These are phyloP conservation scores for Trichosanthes cucumerina DNA, from an alignment of 306 rosid species.

Conservation along the genomic window DNA sequence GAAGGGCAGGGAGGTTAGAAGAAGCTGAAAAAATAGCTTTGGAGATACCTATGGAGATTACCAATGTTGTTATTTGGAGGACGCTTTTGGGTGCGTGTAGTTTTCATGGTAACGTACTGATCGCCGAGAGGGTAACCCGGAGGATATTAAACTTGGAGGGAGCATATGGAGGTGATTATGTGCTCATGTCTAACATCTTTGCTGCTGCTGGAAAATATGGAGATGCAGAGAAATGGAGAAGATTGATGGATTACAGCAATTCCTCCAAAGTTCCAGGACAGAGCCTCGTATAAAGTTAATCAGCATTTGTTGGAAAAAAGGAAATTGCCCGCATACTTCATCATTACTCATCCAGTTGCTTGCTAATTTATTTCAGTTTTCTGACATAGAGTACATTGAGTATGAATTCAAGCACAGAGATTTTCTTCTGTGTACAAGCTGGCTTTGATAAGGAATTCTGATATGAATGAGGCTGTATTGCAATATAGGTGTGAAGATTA, in stretches of 20 bases:
- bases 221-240: conserved; percentile 60
- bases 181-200: conserved; percentile 72
- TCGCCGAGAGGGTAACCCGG: conserved; percentile 46
- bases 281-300: conserved; percentile 32
- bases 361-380: not conserved
- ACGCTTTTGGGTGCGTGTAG: conserved; percentile 65
- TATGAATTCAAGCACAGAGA: not conserved
- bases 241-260: conserved; percentile 37
- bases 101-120: conserved; percentile 43
- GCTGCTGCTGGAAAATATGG: conserved; percentile 52
- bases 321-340: not conserved
- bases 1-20: conserved; percentile 62
- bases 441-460: not conserved
- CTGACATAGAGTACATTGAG: not conserved
- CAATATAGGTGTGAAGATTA: not conserved
- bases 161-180: conserved; percentile 65
- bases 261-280: conserved; percentile 53
- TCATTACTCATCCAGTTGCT: not conserved
- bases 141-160: conserved; percentile 47
- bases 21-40: conserved; percentile 57
- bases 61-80: conserved; percentile 62
- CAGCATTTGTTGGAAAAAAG: not conserved
- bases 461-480: not conserved
- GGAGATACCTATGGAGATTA: conserved; percentile 41
- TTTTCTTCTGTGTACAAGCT: not conserved